Percentiles rank a stretch among this genome's conserved stretches.
These are phyloP conservation scores for Globisporangium nagaii DNA, from an alignment of 352 stramenopile genomes.

Conservation along the genomic window DNA sequence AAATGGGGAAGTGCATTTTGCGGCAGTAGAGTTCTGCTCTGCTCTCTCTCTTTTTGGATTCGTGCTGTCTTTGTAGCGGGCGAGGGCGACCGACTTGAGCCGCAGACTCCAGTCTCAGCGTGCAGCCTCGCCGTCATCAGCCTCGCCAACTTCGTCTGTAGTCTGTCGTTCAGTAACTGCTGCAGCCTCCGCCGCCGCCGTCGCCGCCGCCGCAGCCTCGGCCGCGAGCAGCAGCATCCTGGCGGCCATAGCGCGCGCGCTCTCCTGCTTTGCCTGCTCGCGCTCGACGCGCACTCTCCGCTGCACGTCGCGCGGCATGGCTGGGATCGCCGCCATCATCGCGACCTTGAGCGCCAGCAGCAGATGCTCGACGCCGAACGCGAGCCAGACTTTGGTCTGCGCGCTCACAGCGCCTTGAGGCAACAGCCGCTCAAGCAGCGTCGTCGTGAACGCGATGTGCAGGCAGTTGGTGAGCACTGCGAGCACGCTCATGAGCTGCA, in stretches of 20 bases:
- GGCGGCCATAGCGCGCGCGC: slow-evolving; percentile 50
- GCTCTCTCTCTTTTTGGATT: not conserved
- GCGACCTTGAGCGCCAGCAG: slow-evolving; percentile 62
- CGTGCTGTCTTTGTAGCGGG: not conserved
- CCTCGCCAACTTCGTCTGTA: not conserved
- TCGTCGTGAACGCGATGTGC: slow-evolving; percentile 87
- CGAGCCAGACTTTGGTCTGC: slow-evolving; percentile 70
- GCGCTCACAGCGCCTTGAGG: slow-evolving; percentile 13
- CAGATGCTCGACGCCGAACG: slow-evolving; percentile 69
- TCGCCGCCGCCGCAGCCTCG: too few relatives aligned
- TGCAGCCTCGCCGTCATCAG: not conserved
- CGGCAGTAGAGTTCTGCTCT: too few relatives aligned
- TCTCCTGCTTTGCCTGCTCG: slow-evolving; percentile 66
- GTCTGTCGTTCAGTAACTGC: not conserved
- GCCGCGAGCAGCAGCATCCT: slow-evolving; percentile 16
- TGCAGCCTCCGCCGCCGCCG: not conserved
- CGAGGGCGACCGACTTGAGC: not conserved
- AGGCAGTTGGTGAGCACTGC: slow-evolving; percentile 95
- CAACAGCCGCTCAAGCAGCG: slow-evolving; percentile 46
- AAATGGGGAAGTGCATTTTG: not conserved
- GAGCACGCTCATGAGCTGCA: slow-evolving; percentile 94
- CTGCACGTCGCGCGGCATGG: slow-evolving; percentile 46
- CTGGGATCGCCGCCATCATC: slow-evolving; percentile 51
- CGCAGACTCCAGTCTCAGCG: not conserved
- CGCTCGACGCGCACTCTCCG: slow-evolving; percentile 45